Percentiles rank a stretch among this genome's conserved stretches.
These are phyloP conservation scores for Lomentospora prolificans DNA, from an alignment of 2,329 filamentous ascomycete species.

Conservation along the genomic window DNA sequence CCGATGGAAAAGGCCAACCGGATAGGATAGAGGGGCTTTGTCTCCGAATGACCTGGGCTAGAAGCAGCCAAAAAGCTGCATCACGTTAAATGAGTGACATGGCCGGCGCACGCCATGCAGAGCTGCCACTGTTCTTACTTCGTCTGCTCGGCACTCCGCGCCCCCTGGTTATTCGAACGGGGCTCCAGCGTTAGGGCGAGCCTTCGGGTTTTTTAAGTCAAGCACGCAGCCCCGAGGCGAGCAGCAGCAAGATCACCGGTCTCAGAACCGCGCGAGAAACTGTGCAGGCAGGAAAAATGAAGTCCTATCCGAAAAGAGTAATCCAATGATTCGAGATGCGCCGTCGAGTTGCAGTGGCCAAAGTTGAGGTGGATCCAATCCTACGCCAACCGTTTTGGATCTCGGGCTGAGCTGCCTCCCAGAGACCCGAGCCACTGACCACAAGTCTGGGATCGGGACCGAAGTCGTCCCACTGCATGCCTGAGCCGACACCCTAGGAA, in stretches of 20 bases:
- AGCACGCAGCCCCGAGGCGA: too few relatives aligned
- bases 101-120: too few relatives aligned
- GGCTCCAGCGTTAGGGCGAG: too few relatives aligned
- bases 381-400: background rate
- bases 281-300: background rate
- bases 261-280: background rate
- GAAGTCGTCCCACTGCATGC: background rate
- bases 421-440: slow-evolving; percentile 2
- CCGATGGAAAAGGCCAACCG: too few relatives aligned
- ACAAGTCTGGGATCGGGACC: slow-evolving; percentile 1
- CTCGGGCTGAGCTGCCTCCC: slow-evolving; percentile 1
- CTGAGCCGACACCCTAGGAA: background rate
- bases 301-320: background rate
- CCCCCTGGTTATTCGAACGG: too few relatives aligned
- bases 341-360: background rate
- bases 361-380: background rate
- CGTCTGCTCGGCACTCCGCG: too few relatives aligned
- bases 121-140: too few relatives aligned
- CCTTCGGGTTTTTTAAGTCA: too few relatives aligned
- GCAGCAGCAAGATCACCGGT: background rate
- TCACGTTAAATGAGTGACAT: too few relatives aligned
- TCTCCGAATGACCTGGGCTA: too few relatives aligned
- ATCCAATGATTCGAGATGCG: background rate
- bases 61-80: too few relatives aligned
- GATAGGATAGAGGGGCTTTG: too few relatives aligned